phyloP scores from a whole-genome alignment of 352 stramenopile genomes.

The Phytophthora colocasiae region DNA sequence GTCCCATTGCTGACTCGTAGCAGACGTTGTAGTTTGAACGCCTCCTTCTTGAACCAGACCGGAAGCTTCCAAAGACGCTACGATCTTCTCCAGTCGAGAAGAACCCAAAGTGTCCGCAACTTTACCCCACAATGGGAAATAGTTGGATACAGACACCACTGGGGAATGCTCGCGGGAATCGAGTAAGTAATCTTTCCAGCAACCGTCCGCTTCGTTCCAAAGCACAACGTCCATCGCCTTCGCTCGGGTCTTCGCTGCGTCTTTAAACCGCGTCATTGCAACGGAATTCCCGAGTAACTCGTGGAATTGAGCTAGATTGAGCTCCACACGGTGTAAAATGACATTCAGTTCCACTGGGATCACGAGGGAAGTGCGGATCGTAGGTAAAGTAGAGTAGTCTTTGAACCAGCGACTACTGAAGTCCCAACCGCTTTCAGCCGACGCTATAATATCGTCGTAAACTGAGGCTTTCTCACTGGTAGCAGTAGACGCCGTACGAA shows the following conservation, averaged over 20 bases:
- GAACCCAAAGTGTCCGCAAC: constrained; percentile 58
- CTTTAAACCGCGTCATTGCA: constrained; percentile 34
- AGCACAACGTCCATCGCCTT: constrained; percentile 72
- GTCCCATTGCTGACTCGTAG: constrained; percentile 89
- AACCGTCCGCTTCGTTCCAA: constrained; percentile 58
- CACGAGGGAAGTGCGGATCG: constrained; percentile 67
- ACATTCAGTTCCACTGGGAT: constrained; percentile 90
- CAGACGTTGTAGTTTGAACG: constrained; percentile 70
- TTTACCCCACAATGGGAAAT: constrained; percentile 77
- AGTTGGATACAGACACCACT: constrained; percentile 68
- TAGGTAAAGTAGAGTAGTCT: constrained; percentile 44
- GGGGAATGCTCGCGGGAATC: constrained; percentile 51
- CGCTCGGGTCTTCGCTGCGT: constrained; percentile 33
- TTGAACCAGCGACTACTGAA: constrained; percentile 88
- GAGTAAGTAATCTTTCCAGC: constrained; percentile 83
- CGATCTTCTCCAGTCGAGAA: constrained; percentile 45
- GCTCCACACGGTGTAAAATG: constrained; percentile 79
- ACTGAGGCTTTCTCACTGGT: constrained; percentile 37
- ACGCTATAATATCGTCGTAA: constrained; percentile 84
- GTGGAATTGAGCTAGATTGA: constrained; percentile 73
- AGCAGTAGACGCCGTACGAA: constrained; percentile 36
- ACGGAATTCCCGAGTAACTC: constrained; percentile 45
- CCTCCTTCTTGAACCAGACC: constrained; percentile 69
- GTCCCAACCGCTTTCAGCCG: constrained; percentile 90
- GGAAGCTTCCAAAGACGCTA: constrained; percentile 56